phyloP scores from a whole-genome alignment of 2,329 filamentous ascomycete genomes.

The Clonostachys rhizophaga region DNA sequence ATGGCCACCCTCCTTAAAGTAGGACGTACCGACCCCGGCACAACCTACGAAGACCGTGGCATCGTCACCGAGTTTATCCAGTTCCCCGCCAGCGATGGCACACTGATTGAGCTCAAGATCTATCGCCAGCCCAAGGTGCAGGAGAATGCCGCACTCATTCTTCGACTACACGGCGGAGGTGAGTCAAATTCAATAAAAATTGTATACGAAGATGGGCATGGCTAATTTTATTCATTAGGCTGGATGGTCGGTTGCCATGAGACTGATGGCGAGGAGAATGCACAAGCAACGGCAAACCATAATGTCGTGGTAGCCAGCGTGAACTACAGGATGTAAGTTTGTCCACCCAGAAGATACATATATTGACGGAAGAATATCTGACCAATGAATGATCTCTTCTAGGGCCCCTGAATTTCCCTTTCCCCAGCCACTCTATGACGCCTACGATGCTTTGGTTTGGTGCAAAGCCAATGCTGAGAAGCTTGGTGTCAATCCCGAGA shows the following conservation, averaged over 20 bases:
- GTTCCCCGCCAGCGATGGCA: slow-evolving; percentile 9
- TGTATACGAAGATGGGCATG: not conserved
- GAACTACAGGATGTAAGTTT: slow-evolving; percentile 10
- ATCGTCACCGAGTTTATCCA: slow-evolving; percentile 7
- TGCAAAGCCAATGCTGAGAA: slow-evolving; percentile 10
- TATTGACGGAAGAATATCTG: not conserved
- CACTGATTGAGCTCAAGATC: slow-evolving; percentile 9
- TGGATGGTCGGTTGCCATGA: slow-evolving; percentile 14
- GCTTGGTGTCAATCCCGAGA: slow-evolving; percentile 9
- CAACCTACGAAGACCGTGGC: slow-evolving; percentile 8
- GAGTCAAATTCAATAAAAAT: not conserved
- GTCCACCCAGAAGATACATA: not conserved
- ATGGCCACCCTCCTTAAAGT: slow-evolving; percentile 2
- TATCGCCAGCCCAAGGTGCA: slow-evolving; percentile 7
- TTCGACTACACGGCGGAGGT: slow-evolving; percentile 16
- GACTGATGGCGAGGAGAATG: slow-evolving; percentile 12
- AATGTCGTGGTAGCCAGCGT: slow-evolving; percentile 13
- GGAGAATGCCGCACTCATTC: slow-evolving; percentile 9
- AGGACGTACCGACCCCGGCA: slow-evolving; percentile 3
- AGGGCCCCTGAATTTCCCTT: slow-evolving; percentile 14
- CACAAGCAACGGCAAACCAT: slow-evolving; percentile 7
- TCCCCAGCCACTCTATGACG: slow-evolving; percentile 10
- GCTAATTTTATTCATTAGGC: slow-evolving; percentile 1
- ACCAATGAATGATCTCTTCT: accelerated
- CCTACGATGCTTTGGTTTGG: slow-evolving; percentile 13